phyloP scores from a whole-genome alignment of 495 filamentous ascomycete genomes.

The Neurospora sp. region DNA sequence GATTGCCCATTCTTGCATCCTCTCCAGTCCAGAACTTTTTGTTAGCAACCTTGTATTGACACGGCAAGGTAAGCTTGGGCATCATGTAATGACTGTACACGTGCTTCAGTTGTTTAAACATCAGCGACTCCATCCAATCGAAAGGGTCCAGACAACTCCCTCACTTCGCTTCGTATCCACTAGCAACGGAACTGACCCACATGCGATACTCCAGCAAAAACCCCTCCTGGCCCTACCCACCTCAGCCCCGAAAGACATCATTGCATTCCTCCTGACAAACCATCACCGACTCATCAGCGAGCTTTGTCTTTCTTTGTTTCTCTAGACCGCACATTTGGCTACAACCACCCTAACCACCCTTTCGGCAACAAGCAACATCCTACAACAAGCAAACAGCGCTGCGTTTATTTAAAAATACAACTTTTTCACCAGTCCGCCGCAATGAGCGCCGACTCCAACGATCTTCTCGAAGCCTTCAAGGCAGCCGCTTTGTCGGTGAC shows the following conservation, averaged over 20 bases:
- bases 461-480: slow-evolving; percentile 83
- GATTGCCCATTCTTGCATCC: not conserved
- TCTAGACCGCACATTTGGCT: not conserved
- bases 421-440: not conserved
- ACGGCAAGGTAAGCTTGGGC: not conserved
- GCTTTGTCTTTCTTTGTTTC: not conserved
- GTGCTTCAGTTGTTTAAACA: not conserved
- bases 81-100: not conserved
- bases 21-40: not conserved
- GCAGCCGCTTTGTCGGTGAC: slow-evolving; percentile 89
- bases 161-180: not conserved
- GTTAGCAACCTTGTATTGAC: not conserved
- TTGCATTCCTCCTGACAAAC: not conserved
- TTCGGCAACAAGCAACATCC: not conserved
- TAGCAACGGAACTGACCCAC: not conserved
- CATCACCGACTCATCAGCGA: not conserved
- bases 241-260: not conserved
- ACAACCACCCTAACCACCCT: not conserved
- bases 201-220: not conserved
- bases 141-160: not conserved
- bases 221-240: not conserved
- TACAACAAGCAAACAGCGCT: not conserved
- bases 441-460: slow-evolving; percentile 48
- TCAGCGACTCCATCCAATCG: not conserved
- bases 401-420: not conserved